Conservation (phyloP, 2,329 filamentous ascomycete genomes). For the Ophiostoma australiae region DNA sequence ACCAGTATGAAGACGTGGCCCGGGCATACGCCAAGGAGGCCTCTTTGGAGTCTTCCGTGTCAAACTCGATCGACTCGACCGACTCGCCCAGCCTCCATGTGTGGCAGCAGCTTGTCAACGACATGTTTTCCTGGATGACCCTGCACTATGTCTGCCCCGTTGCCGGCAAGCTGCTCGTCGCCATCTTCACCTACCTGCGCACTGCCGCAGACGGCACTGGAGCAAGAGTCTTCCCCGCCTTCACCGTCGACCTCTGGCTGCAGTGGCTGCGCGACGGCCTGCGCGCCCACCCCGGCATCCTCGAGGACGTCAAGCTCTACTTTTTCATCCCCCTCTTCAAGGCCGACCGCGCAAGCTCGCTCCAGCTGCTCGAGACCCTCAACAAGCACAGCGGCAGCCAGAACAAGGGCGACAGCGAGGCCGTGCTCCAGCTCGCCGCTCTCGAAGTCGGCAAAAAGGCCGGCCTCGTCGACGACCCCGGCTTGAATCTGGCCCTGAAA, state of each 20-base stretch:
- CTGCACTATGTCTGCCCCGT: conserved; percentile 55
- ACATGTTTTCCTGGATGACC: conserved; percentile 47
- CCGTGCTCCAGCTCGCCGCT: conserved; percentile 60
- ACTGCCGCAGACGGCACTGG: conserved; percentile 30
- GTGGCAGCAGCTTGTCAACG: conserved; percentile 34
- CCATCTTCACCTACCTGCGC: conserved; percentile 48
- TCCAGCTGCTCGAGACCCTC: conserved; percentile 53
- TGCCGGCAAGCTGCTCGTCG: conserved; percentile 57
- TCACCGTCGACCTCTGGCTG: conserved; percentile 48
- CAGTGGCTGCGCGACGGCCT: conserved; percentile 52
- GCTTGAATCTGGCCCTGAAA: conserved; percentile 21
- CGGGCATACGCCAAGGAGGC: conserved; percentile 37
- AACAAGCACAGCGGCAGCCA: conserved; percentile 33
- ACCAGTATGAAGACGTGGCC: conserved; percentile 46
- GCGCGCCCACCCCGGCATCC: conserved; percentile 44
- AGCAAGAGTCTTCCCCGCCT: conserved; percentile 28
- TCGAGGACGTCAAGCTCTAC: conserved; percentile 61
- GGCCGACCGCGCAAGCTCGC: conserved; percentile 48
- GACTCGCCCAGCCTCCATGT: conserved; percentile 28
- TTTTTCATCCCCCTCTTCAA: conserved; percentile 60
- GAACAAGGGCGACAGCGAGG: conserved; percentile 43
- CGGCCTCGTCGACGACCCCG: conserved; percentile 63
- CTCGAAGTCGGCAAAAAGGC: conserved; percentile 66
- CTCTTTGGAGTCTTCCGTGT: too few relatives aligned
- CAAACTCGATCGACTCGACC: neutral